These are phyloP conservation scores for Trypanosoma cruzi DNA, from an alignment of 208 protist genomes.

Conservation along the genomic window DNA sequence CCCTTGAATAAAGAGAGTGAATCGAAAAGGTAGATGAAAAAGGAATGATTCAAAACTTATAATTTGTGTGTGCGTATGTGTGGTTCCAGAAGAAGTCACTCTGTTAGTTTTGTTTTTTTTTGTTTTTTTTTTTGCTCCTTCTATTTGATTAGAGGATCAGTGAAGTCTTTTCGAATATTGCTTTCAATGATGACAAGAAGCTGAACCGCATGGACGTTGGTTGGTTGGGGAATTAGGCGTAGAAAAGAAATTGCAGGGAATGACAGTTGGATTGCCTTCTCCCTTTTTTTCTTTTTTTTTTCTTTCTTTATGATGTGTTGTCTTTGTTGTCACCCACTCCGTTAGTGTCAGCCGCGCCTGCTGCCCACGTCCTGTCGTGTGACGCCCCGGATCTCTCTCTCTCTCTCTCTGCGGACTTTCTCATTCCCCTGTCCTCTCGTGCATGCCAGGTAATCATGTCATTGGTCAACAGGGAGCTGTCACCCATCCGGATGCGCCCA, in stretches of 20 bases:
- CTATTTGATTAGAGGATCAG: no score
- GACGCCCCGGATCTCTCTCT: not conserved
- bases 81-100: no score
- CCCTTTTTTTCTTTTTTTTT: not conserved
- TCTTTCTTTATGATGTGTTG: not conserved
- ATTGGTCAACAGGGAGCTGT: not conserved
- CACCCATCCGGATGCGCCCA: not conserved
- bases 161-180: no score
- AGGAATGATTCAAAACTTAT: not conserved
- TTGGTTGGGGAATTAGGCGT: not conserved
- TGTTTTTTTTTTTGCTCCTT: no score
- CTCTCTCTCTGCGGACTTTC: not conserved
- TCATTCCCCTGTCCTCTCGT: not conserved
- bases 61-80: not conserved
- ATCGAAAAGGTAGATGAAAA: not conserved
- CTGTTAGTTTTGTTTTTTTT: not conserved
- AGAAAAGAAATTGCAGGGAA: not conserved
- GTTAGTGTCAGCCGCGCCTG: no score
- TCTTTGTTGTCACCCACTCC: conserved; percentile 4
- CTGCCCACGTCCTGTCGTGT: no score
- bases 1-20: conserved; percentile 1
- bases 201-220: no score
- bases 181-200: no score
- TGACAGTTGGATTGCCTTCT: not conserved
- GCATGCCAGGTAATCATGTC: not conserved